Base-by-base conservation (phyloP, 1,139 yeast genomes). In the Pichia sp. region DNA sequence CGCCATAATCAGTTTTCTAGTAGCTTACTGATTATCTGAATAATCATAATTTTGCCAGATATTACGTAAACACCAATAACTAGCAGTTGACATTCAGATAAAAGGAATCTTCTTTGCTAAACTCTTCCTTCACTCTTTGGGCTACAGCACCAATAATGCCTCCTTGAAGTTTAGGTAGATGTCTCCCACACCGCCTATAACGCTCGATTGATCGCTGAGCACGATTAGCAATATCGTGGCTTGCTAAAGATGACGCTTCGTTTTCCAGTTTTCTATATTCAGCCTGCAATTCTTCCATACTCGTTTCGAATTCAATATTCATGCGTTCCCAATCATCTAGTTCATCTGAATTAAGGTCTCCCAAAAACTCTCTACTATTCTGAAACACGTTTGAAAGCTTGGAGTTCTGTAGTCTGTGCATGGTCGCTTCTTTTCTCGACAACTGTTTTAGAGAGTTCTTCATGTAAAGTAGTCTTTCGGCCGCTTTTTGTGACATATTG, bases 291-390 rank as follows among this genome's bases (percentile, higher is more conserved):
- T 38, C 38, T 4, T 33, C 16, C 52, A 61, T 48, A 29, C 56
- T 62, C 27, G 46, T 47, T 28, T 61, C 60, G 40, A 55, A 60
- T 39, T 60, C 61, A 29, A 56, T 60, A 42, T 58, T 59, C 56
- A 60, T 50, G 27, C 51, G 38, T 38, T 55, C 59, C 59, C 62
- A 58, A 37, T 50, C 50, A 27, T 60, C 64, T 8, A 62, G 37
- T 41, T 62, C 65, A 41, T 59, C 56, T n/a, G 53, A 34, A 27
- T 52, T 57, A 37, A 61, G 38, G 6, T 54, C 55, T 31, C 47
- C 49, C 29, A 61, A 38, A 42, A 61, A 60, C 11, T 50, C 55
- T n/a, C 52, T 43, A 11, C 56, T 52, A 27, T 54, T 52, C 45
- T 56, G 61, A 41, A 60, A 61, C 1, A 55, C 53, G 10, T 50